Evolutionary conservation across 768 basidiomycete species (phyloP).

Genomic region (Galerina marginata): DNA sequence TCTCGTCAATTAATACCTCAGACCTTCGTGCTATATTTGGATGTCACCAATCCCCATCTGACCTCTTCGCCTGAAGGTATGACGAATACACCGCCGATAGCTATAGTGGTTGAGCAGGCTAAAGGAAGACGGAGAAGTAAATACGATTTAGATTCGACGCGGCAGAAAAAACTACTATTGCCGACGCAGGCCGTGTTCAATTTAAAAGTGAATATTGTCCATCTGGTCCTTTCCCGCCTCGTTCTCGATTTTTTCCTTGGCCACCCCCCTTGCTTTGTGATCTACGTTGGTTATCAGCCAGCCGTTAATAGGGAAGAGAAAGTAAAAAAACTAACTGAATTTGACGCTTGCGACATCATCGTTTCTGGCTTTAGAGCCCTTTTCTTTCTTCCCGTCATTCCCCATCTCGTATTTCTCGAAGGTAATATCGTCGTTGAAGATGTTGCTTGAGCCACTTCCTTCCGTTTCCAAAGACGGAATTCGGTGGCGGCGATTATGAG

Average conservation of each 20-base stretch:
- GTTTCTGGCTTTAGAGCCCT: constrained; percentile 13
- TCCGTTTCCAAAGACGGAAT: constrained; percentile 4
- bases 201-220: neutral
- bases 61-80: too few species aligned
- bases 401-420: constrained; percentile 30
- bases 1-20: too few species aligned
- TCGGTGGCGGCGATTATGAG: constrained; percentile 22
- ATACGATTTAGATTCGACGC: too few species aligned
- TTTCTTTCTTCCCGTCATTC: neutral
- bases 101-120: too few species aligned
- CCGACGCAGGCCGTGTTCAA: too few species aligned
- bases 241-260: constrained; percentile 9
- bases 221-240: neutral
- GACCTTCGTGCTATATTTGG: too few species aligned
- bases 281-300: constrained; percentile 6
- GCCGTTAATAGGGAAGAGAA: neutral
- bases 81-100: too few species aligned
- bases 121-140: too few species aligned
- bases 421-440: constrained; percentile 25
- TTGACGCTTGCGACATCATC: constrained; percentile 13
- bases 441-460: constrained; percentile 6
- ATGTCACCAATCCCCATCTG: too few species aligned
- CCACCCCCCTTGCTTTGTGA: constrained; percentile 19
- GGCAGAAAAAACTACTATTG: too few species aligned
- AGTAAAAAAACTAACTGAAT: constrained; percentile 15